Evolutionary conservation across 108 stramenopile species (phyloP), one percentile per base, ranked within the genome.

Genomic region (Poteriospumella lacustris): DNA sequence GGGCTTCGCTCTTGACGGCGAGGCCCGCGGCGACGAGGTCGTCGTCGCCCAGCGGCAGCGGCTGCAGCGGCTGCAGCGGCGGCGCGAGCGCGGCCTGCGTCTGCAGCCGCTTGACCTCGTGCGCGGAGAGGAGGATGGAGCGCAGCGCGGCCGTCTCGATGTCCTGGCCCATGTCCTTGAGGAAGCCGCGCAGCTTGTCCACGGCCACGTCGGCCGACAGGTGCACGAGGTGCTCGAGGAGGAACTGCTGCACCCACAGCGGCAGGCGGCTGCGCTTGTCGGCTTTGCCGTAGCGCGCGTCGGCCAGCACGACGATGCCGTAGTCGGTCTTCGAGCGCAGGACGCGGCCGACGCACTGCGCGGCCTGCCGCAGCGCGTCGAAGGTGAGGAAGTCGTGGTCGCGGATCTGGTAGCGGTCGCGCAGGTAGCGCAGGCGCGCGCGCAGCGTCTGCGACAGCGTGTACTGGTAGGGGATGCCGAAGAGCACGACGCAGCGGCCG

Each of bases 401-500:
- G 58, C 93, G 89, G 77, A 95, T 95, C 79, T 80, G 80, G 24
- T 80, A 83, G 2, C 59, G 82, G 0, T 84, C 78, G 38, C 82
- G 93, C 59, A 99, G 85, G 84, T 91, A 97, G 79, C 95, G 95
- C 34, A 99, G 87, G 2, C 98, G 85, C 12, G 96, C 96, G 47
- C 94, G 82, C 34, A 99, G 82, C 31, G 95, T 92, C 77, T 96
- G 98, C 12, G 90, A 91, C 38, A 94, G 79, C 0, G 98, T 99
- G 84, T 99, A 99, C 86, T 99, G 96, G 84, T 95, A 99, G 12
- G 98, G 98, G 29, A 99, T 94, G 9, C 98, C 98, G 80, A 99
- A 93, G 90, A 97, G 91, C 41, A 99, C 87, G 60, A 99, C 98
- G 39, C 91, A 92, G 29, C 98, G 86, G 24, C 98, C 98, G 80